These are phyloP conservation scores for Falciphora oryzae DNA, from an alignment of 2,329 filamentous ascomycete species.

Conservation along the genomic window DNA sequence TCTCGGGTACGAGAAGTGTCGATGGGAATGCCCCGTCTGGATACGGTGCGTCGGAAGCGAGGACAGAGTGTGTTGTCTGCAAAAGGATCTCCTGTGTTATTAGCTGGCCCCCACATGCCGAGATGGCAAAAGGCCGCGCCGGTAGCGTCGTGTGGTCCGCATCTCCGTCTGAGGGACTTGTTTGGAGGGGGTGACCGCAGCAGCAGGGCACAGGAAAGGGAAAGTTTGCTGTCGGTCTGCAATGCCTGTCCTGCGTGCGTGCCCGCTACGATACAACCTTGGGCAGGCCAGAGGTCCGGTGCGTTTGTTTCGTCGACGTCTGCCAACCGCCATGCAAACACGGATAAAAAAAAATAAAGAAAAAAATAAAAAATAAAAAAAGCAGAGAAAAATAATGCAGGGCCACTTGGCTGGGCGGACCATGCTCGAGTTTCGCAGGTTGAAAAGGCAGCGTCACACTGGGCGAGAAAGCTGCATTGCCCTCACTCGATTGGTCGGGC, in stretches of 20 bases:
- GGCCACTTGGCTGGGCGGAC: background rate
- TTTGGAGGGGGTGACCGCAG: background rate
- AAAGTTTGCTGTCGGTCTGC: background rate
- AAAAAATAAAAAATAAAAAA: background rate
- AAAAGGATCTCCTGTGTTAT: background rate
- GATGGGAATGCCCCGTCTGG: background rate
- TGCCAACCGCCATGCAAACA: background rate
- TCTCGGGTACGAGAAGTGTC: no score
- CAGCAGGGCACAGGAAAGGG: background rate
- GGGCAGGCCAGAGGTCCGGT: background rate
- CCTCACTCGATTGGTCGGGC: background rate
- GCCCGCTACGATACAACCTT: background rate
- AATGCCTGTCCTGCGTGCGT: background rate
- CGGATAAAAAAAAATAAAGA: background rate
- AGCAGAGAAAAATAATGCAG: background rate
- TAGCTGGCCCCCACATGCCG: background rate
- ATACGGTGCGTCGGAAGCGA: background rate
- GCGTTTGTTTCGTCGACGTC: background rate
- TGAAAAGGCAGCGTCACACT: background rate
- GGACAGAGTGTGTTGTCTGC: background rate
- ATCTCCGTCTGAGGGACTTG: background rate
- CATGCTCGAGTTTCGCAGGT: background rate
- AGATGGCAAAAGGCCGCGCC: background rate
- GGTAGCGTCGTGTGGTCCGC: background rate
- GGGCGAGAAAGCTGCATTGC: no score